Evolutionary conservation across 2,329 filamentous ascomycete genomes (phyloP).

Genomic region (Fusarium sp.): DNA sequence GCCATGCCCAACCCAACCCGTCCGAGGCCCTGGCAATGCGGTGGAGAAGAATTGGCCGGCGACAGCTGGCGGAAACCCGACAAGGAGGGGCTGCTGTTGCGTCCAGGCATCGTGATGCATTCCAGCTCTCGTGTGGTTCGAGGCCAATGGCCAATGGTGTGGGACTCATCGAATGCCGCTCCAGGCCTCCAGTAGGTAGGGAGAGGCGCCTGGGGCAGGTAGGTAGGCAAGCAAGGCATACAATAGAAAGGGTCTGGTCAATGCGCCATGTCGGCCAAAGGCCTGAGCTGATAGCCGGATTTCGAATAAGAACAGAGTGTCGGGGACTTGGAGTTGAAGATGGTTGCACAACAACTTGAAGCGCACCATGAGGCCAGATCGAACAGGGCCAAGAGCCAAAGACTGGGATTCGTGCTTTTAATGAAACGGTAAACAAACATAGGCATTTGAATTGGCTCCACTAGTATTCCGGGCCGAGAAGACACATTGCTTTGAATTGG

Average conservation of each 20-base stretch:
- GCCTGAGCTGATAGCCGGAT: neutral
- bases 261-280: constrained; percentile 8
- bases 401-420: no score
- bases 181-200: constrained; percentile 28
- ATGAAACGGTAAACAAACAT: neutral
- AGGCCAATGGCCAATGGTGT: constrained; percentile 21
- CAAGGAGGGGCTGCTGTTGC: constrained; percentile 23
- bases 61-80: constrained; percentile 29
- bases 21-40: neutral
- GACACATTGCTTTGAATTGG: neutral
- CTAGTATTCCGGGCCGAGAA: neutral
- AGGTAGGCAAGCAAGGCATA: constrained; percentile 1
- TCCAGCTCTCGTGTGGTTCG: constrained; percentile 42
- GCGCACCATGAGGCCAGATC: neutral
- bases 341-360: constrained; percentile 20
- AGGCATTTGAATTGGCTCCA: neutral
- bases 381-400: no score
- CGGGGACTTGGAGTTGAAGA: constrained; percentile 4
- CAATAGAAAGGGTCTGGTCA: neutral
- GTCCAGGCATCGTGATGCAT: constrained; percentile 47
- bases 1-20: constrained; percentile 2
- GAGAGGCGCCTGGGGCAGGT: constrained; percentile 12
- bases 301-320: constrained; percentile 1
- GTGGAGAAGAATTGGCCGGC: constrained; percentile 38
- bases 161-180: constrained; percentile 13